A percentile compares a stretch with the other conserved stretches of the same genome.
These are phyloP conservation scores for Fusarium temperatum DNA, from an alignment of 2,329 filamentous ascomycete species.

Conservation along the genomic window DNA sequence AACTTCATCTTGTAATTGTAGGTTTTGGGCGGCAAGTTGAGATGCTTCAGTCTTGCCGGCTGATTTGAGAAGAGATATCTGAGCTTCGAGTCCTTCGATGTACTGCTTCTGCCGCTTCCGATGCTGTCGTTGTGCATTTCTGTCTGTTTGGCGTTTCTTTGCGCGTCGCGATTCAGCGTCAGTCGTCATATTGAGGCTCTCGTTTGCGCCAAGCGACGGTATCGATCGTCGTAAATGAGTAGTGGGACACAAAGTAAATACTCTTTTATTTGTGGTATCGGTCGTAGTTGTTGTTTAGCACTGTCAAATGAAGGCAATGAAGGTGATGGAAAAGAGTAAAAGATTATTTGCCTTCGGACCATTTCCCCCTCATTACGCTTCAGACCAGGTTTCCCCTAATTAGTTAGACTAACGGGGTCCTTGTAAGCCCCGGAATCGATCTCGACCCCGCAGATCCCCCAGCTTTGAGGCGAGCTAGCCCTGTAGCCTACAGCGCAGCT, in stretches of 20 bases:
- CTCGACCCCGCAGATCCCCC: neutral
- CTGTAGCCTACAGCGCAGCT: neutral
- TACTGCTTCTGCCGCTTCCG: slow-evolving; percentile 12
- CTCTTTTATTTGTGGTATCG: fast-evolving
- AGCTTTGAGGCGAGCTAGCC: neutral
- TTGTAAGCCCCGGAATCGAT: neutral
- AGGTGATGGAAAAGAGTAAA: neutral
- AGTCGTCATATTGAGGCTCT: neutral
- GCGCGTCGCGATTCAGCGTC: neutral
- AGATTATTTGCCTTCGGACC: neutral
- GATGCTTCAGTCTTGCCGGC: neutral
- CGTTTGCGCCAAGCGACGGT: neutral
- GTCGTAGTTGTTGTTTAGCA: fast-evolving
- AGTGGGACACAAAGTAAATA: fast-evolving
- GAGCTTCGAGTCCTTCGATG: slow-evolving; percentile 5
- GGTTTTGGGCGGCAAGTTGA: slow-evolving; percentile 1
- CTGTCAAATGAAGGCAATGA: neutral
- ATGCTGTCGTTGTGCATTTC: slow-evolving; percentile 7
- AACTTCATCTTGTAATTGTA: slow-evolving; percentile 5
- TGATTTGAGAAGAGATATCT: neutral
- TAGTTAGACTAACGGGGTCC: neutral
- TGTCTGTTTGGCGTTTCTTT: slow-evolving; percentile 10
- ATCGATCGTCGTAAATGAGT: fast-evolving
- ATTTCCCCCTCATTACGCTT: neutral
- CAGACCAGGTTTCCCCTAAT: neutral